A percentile compares a stretch with the other conserved stretches of the same genome.
These are phyloP conservation scores for Liquidambar formosana DNA, from an alignment of 164 flowering plant species.

Conservation along the genomic window DNA sequence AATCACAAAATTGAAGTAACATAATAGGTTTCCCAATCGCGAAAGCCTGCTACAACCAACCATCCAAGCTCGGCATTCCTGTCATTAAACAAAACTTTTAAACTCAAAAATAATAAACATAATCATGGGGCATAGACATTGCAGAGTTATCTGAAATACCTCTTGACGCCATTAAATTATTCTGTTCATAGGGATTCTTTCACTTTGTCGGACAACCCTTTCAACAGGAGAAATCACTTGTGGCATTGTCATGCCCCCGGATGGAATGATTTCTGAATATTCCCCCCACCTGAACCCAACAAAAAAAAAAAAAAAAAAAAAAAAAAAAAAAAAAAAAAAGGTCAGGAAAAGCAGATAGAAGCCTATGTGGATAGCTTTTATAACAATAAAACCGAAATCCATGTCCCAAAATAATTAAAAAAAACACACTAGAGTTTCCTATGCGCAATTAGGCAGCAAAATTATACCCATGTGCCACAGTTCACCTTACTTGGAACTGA, in stretches of 20 bases:
- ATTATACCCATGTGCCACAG: too few relatives aligned
- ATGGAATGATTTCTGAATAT: conserved; percentile 80
- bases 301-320: too few relatives aligned
- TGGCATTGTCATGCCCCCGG: conserved; percentile 95
- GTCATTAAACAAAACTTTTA: too few relatives aligned
- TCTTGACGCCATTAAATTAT: conserved; percentile 21
- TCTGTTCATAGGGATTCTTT: conserved; percentile 57
- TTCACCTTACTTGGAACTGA: too few relatives aligned
- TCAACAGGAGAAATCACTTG: conserved; percentile 62
- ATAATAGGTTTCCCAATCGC: background rate
- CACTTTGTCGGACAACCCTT: conserved; percentile 44
- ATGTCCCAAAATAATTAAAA: too few relatives aligned
- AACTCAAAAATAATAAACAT: background rate
- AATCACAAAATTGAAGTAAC: background rate
- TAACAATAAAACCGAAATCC: background rate
- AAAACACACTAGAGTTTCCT: too few relatives aligned
- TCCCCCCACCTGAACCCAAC: too few relatives aligned
- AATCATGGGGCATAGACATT: background rate
- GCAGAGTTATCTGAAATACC: conserved; percentile 9
- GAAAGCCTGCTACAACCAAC: background rate
- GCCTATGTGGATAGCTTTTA: too few relatives aligned
- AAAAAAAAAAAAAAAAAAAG: too few relatives aligned
- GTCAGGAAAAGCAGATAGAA: background rate
- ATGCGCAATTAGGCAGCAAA: too few relatives aligned
- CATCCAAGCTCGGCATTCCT: background rate